These are phyloP conservation scores for Russula foetens DNA, from an alignment of 768 basidiomycete species.

Conservation along the genomic window DNA sequence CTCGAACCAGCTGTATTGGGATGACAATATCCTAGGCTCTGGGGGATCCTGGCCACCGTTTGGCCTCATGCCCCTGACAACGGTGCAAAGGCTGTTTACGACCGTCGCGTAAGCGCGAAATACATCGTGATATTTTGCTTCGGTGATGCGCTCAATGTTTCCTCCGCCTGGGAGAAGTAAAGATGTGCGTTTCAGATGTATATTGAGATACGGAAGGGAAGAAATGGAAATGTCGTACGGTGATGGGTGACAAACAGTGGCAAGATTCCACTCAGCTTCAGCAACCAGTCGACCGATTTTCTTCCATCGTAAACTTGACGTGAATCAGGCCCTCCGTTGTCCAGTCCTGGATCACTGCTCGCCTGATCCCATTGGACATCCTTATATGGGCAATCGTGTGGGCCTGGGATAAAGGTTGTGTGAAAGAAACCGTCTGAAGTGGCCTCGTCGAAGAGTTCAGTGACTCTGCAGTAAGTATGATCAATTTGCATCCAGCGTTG, in stretches of 20 bases:
- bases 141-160: neutral
- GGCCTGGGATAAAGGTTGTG: too few relatives aligned
- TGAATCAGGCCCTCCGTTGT: neutral
- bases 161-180: neutral
- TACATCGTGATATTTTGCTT: neutral
- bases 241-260: slow-evolving; percentile 4
- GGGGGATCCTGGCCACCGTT: too few relatives aligned
- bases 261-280: neutral
- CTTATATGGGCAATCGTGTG: too few relatives aligned
- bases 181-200: neutral
- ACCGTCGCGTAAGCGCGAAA: neutral
- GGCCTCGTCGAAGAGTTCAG: slow-evolving; percentile 4
- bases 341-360: too few relatives aligned
- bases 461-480: neutral
- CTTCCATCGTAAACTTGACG: neutral
- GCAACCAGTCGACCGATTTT: neutral
- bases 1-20: neutral
- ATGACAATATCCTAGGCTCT: neutral
- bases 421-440: neutral
- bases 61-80: neutral
- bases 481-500: slow-evolving; percentile 8
- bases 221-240: neutral
- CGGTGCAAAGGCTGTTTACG: neutral
- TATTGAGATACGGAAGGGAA: neutral
- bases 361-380: too few relatives aligned